phyloP scores from a whole-genome alignment of 352 stramenopile genomes.

The Blastocystis sp. region DNA sequence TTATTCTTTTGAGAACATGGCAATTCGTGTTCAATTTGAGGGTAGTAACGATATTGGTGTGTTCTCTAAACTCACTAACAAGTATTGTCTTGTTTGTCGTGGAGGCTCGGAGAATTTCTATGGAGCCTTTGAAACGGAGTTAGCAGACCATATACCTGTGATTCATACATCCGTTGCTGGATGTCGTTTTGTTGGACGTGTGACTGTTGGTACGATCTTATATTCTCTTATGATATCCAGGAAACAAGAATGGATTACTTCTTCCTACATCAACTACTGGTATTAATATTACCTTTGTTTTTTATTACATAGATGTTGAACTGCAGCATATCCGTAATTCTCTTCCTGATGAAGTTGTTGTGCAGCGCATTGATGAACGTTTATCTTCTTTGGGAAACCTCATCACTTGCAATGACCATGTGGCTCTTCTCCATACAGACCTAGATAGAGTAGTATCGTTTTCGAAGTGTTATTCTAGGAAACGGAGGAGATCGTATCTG shows the following conservation, averaged over 20 bases:
- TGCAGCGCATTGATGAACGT: slow-evolving; percentile 86
- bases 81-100: slow-evolving; percentile 82
- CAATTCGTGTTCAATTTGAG: slow-evolving; percentile 85
- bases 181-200: slow-evolving; percentile 91
- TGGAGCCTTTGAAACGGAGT: slow-evolving; percentile 90
- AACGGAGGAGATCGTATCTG: slow-evolving; percentile 77
- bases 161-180: slow-evolving; percentile 93
- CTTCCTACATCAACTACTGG: slow-evolving; percentile 88
- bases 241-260: slow-evolving; percentile 92
- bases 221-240: slow-evolving; percentile 46
- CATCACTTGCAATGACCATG: slow-evolving; percentile 97
- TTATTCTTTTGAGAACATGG: background rate
- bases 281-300: background rate
- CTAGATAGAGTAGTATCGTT: slow-evolving; percentile 72
- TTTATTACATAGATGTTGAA: slow-evolving; percentile 80
- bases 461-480: slow-evolving; percentile 63
- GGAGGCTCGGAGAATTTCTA: slow-evolving; percentile 91
- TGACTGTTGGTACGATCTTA: slow-evolving; percentile 77
- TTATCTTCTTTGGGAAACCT: slow-evolving; percentile 96
- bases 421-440: slow-evolving; percentile 96
- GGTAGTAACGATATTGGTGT: slow-evolving; percentile 98
- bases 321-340: slow-evolving; percentile 97
- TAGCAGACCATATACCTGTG: slow-evolving; percentile 94
- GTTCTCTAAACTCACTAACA: slow-evolving; percentile 97
- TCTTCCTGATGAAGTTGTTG: slow-evolving; percentile 85